Conservation (phyloP, 2,329 filamentous ascomycete genomes). For the Ramichloridium luteum region DNA sequence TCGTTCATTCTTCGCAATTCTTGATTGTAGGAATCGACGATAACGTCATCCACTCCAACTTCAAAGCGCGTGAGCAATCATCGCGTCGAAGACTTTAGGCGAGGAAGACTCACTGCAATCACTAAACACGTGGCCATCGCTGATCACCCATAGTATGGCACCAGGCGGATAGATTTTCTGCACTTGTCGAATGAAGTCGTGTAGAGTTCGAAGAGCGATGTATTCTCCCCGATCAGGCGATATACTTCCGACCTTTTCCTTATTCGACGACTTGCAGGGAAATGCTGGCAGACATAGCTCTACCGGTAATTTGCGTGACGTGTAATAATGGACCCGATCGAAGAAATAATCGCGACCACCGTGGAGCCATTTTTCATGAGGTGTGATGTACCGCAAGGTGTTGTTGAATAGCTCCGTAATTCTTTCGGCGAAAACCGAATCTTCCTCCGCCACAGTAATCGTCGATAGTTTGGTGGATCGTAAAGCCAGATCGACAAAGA, state of each 20-base stretch:
- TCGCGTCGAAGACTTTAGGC: background rate
- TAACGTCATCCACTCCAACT: constrained; percentile 5
- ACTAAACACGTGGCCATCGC: constrained; percentile 6
- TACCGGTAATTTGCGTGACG: background rate
- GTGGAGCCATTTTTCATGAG: constrained; percentile 3
- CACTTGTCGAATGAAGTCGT: constrained; percentile 3
- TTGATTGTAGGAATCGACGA: constrained; percentile 3
- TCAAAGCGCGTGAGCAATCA: background rate
- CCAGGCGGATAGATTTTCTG: constrained; percentile 3
- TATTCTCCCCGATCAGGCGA: constrained; percentile 3
- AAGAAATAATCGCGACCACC: constrained; percentile 3
- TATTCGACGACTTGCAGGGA: constrained; percentile 5
- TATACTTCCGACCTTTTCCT: constrained; percentile 2
- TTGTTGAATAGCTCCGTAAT: constrained; percentile 3
- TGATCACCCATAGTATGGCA: constrained; percentile 2
- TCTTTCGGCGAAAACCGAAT: background rate
- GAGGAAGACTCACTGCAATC: constrained; percentile 4
- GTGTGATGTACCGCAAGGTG: constrained; percentile 2
- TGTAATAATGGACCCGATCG: constrained; percentile 2
- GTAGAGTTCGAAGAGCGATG: constrained; percentile 3
- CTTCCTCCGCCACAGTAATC: background rate
- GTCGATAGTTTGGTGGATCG: too few species aligned
- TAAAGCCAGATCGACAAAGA: constrained; percentile 3
- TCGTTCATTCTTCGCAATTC: constrained; percentile 3
- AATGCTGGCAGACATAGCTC: constrained; percentile 4